Evolutionary conservation across 768 basidiomycete genomes (phyloP).

Genomic region (Agaricus subrufescens): DNA sequence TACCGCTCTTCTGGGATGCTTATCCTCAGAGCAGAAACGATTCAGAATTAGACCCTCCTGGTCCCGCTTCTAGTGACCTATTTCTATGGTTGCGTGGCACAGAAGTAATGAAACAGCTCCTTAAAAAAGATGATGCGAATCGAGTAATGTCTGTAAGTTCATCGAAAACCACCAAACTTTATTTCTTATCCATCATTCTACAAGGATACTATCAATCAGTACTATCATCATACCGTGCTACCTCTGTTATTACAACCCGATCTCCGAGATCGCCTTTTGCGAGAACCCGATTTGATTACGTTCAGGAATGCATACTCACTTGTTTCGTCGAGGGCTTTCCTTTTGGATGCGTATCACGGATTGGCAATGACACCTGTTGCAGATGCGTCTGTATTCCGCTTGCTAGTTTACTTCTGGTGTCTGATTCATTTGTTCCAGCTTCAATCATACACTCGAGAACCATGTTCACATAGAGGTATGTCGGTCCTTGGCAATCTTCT

Average conservation of each 20-base stretch:
- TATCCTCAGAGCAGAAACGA: slow-evolving; percentile 12
- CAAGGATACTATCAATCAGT: slow-evolving; percentile 30
- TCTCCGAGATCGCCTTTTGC: slow-evolving; percentile 7
- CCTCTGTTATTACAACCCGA: slow-evolving; percentile 23
- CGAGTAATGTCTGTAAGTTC: background rate
- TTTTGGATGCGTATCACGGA: slow-evolving; percentile 77
- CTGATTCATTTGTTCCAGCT: slow-evolving; percentile 35
- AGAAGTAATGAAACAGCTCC: slow-evolving; percentile 31
- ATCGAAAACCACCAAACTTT: background rate
- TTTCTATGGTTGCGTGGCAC: slow-evolving; percentile 5
- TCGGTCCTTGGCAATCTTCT: slow-evolving; percentile 1
- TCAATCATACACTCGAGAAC: slow-evolving; percentile 68
- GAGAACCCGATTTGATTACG: slow-evolving; percentile 25
- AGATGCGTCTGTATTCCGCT: slow-evolving; percentile 55
- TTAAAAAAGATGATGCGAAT: slow-evolving; percentile 36
- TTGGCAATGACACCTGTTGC: slow-evolving; percentile 83
- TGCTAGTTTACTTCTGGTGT: background rate
- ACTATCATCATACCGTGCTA: slow-evolving; percentile 31
- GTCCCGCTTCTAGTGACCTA: background rate
- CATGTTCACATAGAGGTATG: slow-evolving; percentile 72
- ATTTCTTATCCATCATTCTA: slow-evolving; percentile 2
- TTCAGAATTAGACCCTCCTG: background rate
- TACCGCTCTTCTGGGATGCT: slow-evolving; percentile 57
- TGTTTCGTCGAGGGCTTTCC: slow-evolving; percentile 79
- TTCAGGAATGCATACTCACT: slow-evolving; percentile 56